Evolutionary conservation across 2,329 filamentous ascomycete genomes (phyloP), one percentile per base, ranked within the genome.

Genomic region (Parastagonospora nodorum): DNA sequence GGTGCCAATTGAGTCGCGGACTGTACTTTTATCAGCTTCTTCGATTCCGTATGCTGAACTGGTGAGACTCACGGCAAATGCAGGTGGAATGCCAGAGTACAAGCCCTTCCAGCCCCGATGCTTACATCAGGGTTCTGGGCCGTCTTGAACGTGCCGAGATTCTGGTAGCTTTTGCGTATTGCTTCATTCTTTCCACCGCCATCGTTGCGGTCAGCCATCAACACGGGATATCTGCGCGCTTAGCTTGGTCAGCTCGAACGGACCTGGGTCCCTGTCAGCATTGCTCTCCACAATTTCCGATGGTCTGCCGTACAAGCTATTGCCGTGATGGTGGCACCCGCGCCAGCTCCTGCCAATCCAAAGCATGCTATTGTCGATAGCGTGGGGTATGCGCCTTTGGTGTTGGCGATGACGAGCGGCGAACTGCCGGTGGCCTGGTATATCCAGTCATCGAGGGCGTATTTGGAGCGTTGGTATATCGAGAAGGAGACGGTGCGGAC

Each of bases 161-260:
- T 89, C 71, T 89, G 85, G 67, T 91, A 90, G 72, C 86, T 90
- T 48, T 72, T 69, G 42, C 72, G 67, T 33, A 75, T 62, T 8
- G 66, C 64, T 35, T 74, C 72, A 41, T 73, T 71, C 37, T 67
- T 63, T 59, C 66, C 60, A 24, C 62, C 59, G 57, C 70, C 68
- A 44, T 80, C 81, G 58, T 82, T 85, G 62, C 80, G 83, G 58
- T 82, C 79, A 14, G 88, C 87, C 77, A 92, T 84, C 51, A 93
- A 78, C 9, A 92, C 88, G 1, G 1, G 90, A 92, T 15, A 94
- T 88, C 72, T 95, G 90, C 12, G 90, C 89, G 71, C 88, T 92
- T 51, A 94, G 80, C 74, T 95, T 95, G n/a, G 89, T 92, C 72
- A 95, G 81, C 73, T 95, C 90, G 69, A 95, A 95, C 1, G 90